A percentile compares a stretch with the other conserved stretches of the same genome.
phyloP scores from a whole-genome alignment of 2,329 filamentous ascomycete genomes.

The Aspergillus viridinutans region DNA sequence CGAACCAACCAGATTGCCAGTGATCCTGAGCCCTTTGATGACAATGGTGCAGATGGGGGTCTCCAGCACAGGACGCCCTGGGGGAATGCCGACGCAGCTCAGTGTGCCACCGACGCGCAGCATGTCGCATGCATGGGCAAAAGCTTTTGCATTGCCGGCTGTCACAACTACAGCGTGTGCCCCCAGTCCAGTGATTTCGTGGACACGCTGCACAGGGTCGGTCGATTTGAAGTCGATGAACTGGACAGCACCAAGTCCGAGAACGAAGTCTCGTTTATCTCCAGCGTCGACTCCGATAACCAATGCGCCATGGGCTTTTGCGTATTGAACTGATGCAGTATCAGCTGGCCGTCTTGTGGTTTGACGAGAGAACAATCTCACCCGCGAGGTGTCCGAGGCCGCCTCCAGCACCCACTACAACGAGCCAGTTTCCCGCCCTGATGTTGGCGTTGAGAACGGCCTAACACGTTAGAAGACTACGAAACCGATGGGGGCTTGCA shows the following conservation, averaged over 20 bases:
- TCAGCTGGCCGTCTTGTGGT: neutral
- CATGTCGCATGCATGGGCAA: slow-evolving; percentile 42
- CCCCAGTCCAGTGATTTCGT: slow-evolving; percentile 36
- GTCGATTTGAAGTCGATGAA: slow-evolving; percentile 41
- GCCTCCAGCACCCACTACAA: slow-evolving; percentile 45
- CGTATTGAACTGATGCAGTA: slow-evolving; percentile 40
- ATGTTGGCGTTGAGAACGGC: slow-evolving; percentile 41
- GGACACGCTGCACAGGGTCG: slow-evolving; percentile 33
- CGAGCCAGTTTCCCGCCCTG: slow-evolving; percentile 39
- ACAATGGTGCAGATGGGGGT: slow-evolving; percentile 43
- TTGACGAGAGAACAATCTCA: slow-evolving; percentile 12
- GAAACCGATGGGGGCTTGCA: neutral
- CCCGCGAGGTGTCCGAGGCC: slow-evolving; percentile 45
- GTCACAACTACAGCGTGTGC: slow-evolving; percentile 43
- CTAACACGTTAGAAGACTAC: slow-evolving; percentile 15
- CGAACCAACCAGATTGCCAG: slow-evolving; percentile 43
- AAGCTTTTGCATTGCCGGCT: slow-evolving; percentile 40
- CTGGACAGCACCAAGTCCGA: slow-evolving; percentile 35
- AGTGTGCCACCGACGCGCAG: slow-evolving; percentile 42
- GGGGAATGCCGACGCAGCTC: slow-evolving; percentile 44
- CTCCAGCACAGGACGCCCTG: slow-evolving; percentile 35
- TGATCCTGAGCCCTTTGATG: slow-evolving; percentile 43
- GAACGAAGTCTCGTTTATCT: slow-evolving; percentile 38
- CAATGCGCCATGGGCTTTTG: slow-evolving; percentile 37
- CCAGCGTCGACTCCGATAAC: slow-evolving; percentile 44